Evolutionary conservation across 1,139 yeast species (phyloP).

Genomic region (Suhomyces wounanorum): DNA sequence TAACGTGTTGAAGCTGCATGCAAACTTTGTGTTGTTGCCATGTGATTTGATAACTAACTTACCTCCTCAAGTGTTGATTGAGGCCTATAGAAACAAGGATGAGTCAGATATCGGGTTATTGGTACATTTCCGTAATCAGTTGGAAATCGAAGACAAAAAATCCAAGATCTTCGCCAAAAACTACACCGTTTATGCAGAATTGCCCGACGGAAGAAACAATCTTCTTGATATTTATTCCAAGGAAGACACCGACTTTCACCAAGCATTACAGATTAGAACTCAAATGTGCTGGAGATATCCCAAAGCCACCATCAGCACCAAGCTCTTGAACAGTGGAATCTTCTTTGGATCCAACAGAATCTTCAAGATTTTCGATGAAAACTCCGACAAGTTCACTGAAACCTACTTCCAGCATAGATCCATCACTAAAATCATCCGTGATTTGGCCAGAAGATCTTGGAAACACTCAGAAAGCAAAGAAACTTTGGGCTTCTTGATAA

Average conservation of each 20-base stretch:
- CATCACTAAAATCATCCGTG: conserved; percentile 73
- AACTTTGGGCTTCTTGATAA: conserved; percentile 61
- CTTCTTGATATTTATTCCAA: conserved; percentile 72
- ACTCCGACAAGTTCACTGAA: conserved; percentile 38
- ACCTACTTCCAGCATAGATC: conserved; percentile 48
- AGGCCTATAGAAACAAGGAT: conserved; percentile 72
- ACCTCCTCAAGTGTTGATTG: conserved; percentile 87
- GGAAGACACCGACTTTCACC: conserved; percentile 65
- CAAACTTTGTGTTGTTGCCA: conserved; percentile 75
- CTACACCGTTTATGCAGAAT: conserved; percentile 55
- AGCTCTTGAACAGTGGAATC: conserved; percentile 73
- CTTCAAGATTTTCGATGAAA: conserved; percentile 35
- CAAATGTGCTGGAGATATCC: conserved; percentile 92
- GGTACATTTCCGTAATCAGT: conserved; percentile 67
- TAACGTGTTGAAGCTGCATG: conserved; percentile 35
- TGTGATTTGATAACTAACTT: conserved; percentile 92
- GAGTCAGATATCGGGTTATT: conserved; percentile 70
- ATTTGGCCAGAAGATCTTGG: conserved; percentile 91
- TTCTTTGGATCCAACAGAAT: conserved; percentile 70
- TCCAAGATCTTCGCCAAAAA: conserved; percentile 50
- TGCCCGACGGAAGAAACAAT: conserved; percentile 49
- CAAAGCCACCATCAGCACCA: conserved; percentile 71
- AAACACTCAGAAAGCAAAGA: conserved; percentile 63
- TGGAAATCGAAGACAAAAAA: conserved; percentile 80
- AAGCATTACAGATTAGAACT: conserved; percentile 74